Conservation (phyloP, 495 filamentous ascomycete genomes). For the Astrothelium subdiscretum region DNA sequence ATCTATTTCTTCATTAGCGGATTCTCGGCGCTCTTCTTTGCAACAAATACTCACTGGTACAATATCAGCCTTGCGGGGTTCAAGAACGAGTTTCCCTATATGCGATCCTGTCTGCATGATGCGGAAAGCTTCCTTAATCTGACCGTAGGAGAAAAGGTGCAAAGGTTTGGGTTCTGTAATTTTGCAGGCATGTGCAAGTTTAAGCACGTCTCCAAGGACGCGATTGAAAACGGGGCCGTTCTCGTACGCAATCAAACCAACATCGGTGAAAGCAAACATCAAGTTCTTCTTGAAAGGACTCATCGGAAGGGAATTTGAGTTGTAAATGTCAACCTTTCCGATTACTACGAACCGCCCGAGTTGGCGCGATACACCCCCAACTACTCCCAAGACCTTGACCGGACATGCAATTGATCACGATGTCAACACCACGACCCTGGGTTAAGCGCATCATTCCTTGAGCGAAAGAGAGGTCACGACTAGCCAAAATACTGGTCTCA, state of each 20-base stretch:
- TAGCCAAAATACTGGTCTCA: slow-evolving; percentile 28
- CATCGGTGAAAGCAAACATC: slow-evolving; percentile 29
- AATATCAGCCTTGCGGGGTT: slow-evolving; percentile 18
- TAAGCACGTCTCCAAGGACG: background rate
- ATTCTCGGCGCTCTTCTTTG: background rate
- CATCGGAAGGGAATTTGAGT: slow-evolving; percentile 5
- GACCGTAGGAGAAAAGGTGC: slow-evolving; percentile 16
- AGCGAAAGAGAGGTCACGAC: slow-evolving; percentile 1
- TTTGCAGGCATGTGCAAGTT: background rate
- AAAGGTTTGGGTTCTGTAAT: background rate
- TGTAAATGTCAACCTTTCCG: slow-evolving; percentile 23
- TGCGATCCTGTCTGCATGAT: slow-evolving; percentile 42
- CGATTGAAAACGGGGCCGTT: background rate
- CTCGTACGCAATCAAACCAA: slow-evolving; percentile 7
- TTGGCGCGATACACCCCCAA: slow-evolving; percentile 16
- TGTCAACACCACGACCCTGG: slow-evolving; percentile 13
- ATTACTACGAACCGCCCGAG: slow-evolving; percentile 39
- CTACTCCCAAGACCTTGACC: slow-evolving; percentile 8
- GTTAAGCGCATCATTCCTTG: slow-evolving; percentile 2
- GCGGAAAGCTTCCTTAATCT: slow-evolving; percentile 43
- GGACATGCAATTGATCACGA: slow-evolving; percentile 15
- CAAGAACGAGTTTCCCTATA: slow-evolving; percentile 47
- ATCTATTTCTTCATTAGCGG: background rate
- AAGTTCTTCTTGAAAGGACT: slow-evolving; percentile 10
- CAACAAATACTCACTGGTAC: slow-evolving; percentile 1